Evolutionary conservation across 805 yeast genomes (phyloP).

Genomic region (Wickerhamiella occidentalis): DNA sequence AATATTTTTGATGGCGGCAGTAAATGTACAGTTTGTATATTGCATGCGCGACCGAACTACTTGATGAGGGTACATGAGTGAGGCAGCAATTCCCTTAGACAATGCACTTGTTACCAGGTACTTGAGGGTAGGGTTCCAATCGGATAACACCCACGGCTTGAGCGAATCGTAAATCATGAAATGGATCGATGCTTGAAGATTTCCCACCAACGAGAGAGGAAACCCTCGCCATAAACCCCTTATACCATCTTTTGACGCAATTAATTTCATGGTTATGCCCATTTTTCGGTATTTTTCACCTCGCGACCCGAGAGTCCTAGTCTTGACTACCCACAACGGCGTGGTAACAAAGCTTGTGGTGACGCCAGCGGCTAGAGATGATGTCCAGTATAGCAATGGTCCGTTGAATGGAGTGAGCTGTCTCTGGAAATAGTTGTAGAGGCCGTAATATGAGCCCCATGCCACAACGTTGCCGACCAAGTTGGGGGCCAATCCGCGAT

Average conservation of each 20-base stretch:
- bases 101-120: conserved; percentile 54
- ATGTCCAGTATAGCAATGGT: conserved; percentile 29
- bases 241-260: conserved; percentile 45
- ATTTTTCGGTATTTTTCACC: conserved; percentile 45
- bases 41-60: conserved; percentile 70
- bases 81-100: conserved; percentile 57
- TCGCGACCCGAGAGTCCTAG: conserved; percentile 58
- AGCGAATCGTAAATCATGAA: conserved; percentile 74
- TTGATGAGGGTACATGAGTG: conserved; percentile 71
- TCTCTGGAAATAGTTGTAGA: conserved; percentile 52
- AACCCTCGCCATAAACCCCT: conserved; percentile 61
- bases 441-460: conserved; percentile 79
- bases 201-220: conserved; percentile 63
- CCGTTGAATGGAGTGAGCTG: not conserved
- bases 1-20: conserved; percentile 31
- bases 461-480: conserved; percentile 72
- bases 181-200: conserved; percentile 81
- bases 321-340: conserved; percentile 92
- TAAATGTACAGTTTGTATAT: conserved; percentile 24
- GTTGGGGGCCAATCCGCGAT: conserved; percentile 73
- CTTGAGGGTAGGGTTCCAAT: conserved; percentile 33
- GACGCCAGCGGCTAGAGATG: conserved; percentile 60
- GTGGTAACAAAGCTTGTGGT: conserved; percentile 68
- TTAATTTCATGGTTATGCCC: conserved; percentile 40
- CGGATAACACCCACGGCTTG: conserved; percentile 33